Evolutionary conservation across 2,329 filamentous ascomycete species (phyloP), one percentile per base, ranked within the genome.

Genomic region (Penicillium sp.): DNA sequence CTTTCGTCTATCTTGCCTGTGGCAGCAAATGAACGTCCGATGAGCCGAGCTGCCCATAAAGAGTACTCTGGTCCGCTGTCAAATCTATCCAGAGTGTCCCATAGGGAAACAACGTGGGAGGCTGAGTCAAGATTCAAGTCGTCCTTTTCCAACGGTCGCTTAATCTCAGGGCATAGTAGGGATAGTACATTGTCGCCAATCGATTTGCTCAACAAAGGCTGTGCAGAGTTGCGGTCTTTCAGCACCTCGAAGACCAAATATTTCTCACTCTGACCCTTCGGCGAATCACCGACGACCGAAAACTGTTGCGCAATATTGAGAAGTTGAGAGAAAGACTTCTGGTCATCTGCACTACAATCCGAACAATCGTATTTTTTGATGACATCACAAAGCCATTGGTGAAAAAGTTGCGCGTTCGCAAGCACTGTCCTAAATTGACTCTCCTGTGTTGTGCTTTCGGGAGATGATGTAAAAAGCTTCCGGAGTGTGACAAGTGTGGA

Each of bases 361-460:
- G 80, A 70, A 1, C 86, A 87, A 8, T 81, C 75, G 61, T 90
- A 93, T 0, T 77, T 73, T 16, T 83, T 77, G 4, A 97, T 79
- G 64, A 89, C 92, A 47, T 83, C 78, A 9, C 84, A 82, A 49
- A 98, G 85, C 92, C 93, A 98, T 11, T 78, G 72, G 65, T 93
- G 88, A 65, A 99, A 98, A 1, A 74, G 76, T 59, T 88, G 83
- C 7, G 91, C 89, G 67, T 89, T 93, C 58, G 81, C 85, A 79
- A 92, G 86, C 0, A 91, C 96, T 6, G 84, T 83, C 62, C 84
- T 84, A 71, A 93, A 90, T 65, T 96, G 90, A 57, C 84, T 91
- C 70, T 96, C 90, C 66, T 96, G 91, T 0, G 90, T 93, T 4
- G 89, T 93, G 66, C 87, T 91, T 13, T 90, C 86, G 66, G 92